Evolutionary conservation across 306 rosid genomes (phyloP), one percentile per base, ranked within the genome.

Genomic region (Urtica urens): DNA sequence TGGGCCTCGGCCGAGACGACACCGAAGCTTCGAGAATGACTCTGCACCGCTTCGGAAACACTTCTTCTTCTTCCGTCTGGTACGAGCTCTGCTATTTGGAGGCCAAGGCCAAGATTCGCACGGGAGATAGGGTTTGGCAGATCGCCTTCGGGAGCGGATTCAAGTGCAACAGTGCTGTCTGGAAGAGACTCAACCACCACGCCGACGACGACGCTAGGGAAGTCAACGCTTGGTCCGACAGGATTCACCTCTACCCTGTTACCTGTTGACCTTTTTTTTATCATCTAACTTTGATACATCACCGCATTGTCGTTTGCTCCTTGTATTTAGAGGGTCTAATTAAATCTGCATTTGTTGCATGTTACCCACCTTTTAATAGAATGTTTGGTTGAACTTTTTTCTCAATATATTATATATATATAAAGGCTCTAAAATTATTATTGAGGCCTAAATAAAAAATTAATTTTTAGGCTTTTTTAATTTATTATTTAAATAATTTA

Each of bases 21-120:
- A 81, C 62, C 9, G 94, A 83, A 78, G 94, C 94, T 60, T 83
- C 94, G 6, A 58, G 94, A 56, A 83, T 83, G 87, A 73, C 84
- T 19, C 77, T 76, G 24, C 78, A 79, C 38, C 67, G 94, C 3
- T 82, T 79, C 58, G 93, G 93, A 42, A 82, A 82, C 51, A 82
- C 93, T 60, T 82, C 87, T 0, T 82, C 93, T 0, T 78, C 87
- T 63, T 79, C 93, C 16, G 74, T 82, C 55, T 82, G 87, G 87
- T 79, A 79, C 69, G 94, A 83, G 46, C 51, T 82, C 48, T 74
- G 83, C 7, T 78, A 82, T 45, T 69, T 44, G 21, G 93, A 82
- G 58, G 87, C 94, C 21, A 79, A 79, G 25, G 82, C 87, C 50
- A 76, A 79, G 62, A 62, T 83, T 65, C 60, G 47, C 46, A 83